Conservation (phyloP, 2,329 filamentous ascomycete genomes). For the Colletotrichum echinochloae region DNA sequence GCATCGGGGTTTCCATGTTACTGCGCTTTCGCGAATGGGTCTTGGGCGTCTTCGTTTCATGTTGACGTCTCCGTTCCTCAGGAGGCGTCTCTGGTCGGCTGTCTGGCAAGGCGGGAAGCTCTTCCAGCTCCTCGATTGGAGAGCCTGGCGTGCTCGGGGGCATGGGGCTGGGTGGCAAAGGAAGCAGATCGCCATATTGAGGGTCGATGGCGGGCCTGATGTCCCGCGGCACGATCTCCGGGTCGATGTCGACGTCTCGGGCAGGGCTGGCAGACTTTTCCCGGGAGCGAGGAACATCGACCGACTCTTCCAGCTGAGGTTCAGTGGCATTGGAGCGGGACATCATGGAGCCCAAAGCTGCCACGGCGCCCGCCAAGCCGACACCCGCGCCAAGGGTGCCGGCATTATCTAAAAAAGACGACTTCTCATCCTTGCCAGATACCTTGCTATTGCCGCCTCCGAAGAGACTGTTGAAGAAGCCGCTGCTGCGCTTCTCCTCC, state of each 20-base stretch:
- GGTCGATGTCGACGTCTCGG: conserved; percentile 58
- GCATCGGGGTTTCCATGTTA: conserved; percentile 59
- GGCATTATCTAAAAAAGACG: conserved; percentile 80
- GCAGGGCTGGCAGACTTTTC: conserved; percentile 24
- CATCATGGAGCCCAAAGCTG: conserved; percentile 54
- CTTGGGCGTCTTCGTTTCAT: conserved; percentile 54
- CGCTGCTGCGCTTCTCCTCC: conserved; percentile 54
- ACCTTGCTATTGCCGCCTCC: conserved; percentile 53
- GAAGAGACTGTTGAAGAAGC: conserved; percentile 63
- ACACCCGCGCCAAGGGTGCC: conserved; percentile 77
- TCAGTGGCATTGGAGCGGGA: conserved; percentile 61
- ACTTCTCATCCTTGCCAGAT: conserved; percentile 50
- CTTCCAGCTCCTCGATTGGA: conserved; percentile 53
- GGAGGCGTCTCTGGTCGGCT: conserved; percentile 70
- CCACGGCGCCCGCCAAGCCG: conserved; percentile 68
- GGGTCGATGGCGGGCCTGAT: conserved; percentile 76
- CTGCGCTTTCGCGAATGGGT: conserved; percentile 63
- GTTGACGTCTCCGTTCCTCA: conserved; percentile 57
- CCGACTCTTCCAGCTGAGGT: conserved; percentile 53
- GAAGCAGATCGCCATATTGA: conserved; percentile 73
- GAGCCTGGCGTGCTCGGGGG: conserved; percentile 70
- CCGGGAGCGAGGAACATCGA: conserved; percentile 5
- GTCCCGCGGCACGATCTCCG: conserved; percentile 67
- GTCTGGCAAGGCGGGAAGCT: conserved; percentile 68
- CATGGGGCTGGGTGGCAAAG: conserved; percentile 72